Conservation (phyloP, 2,329 filamentous ascomycete species). For the Laburnicola sp. region DNA sequence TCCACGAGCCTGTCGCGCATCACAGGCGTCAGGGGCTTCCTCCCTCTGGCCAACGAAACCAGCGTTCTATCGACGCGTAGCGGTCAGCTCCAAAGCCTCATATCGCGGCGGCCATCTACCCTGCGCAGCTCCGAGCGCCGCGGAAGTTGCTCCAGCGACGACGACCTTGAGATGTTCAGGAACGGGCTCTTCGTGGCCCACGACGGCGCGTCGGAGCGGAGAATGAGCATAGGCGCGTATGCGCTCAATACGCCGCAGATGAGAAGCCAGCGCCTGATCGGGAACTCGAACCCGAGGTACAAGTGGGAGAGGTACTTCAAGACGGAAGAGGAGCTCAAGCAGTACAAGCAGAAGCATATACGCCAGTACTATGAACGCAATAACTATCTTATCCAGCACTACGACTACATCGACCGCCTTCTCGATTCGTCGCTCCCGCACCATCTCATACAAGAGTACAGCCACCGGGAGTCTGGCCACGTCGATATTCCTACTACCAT, state of each 20-base stretch:
- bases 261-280: slow-evolving; percentile 83
- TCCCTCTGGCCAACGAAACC: slow-evolving; percentile 46
- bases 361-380: slow-evolving; percentile 86
- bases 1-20: slow-evolving; percentile 38
- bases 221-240: slow-evolving; percentile 48
- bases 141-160: slow-evolving; percentile 37
- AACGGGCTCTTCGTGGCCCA: slow-evolving; percentile 36
- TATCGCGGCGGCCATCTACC: slow-evolving; percentile 37
- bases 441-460: slow-evolving; percentile 88
- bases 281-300: slow-evolving; percentile 83
- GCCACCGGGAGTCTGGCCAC: slow-evolving; percentile 61
- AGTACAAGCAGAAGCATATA: slow-evolving; percentile 69
- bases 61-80: slow-evolving; percentile 49
- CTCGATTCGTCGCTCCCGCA: slow-evolving; percentile 92
- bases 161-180: slow-evolving; percentile 34
- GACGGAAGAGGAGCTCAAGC: slow-evolving; percentile 70
- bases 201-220: slow-evolving; percentile 42
- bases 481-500: slow-evolving; percentile 74
- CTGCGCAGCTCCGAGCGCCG: slow-evolving; percentile 34
- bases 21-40: slow-evolving; percentile 45
- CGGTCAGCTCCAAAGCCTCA: slow-evolving; percentile 46
- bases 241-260: slow-evolving; percentile 64
- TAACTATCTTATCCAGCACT: slow-evolving; percentile 87
- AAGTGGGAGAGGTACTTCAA: slow-evolving; percentile 87
- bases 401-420: slow-evolving; percentile 88